These are phyloP conservation scores for Saccharomycopsis babjevae DNA, from an alignment of 805 yeast species.

Conservation along the genomic window DNA sequence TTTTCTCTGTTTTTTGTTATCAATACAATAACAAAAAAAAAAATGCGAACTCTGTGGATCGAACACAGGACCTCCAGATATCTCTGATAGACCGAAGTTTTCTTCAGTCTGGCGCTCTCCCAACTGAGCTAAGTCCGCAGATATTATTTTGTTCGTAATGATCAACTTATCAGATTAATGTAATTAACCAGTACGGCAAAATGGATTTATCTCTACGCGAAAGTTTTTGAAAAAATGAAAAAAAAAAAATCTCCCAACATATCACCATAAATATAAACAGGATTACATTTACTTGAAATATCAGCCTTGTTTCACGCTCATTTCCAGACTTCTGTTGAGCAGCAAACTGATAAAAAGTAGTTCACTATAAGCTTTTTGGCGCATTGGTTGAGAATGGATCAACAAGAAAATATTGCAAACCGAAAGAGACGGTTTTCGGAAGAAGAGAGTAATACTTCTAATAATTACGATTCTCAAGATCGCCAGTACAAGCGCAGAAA, in stretches of 20 bases:
- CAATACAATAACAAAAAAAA: constrained; percentile 14
- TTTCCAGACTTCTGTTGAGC: too few species aligned
- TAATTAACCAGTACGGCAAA: not conserved
- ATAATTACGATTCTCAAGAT: not conserved
- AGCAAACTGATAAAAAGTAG: too few species aligned
- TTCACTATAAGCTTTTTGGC: too few species aligned
- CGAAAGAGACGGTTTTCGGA: not conserved
- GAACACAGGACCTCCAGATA: constrained; percentile 85
- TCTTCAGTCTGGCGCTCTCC: constrained; percentile 20
- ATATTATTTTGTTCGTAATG: not conserved
- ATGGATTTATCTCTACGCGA: too few species aligned
- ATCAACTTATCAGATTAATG: not conserved
- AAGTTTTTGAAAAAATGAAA: too few species aligned
- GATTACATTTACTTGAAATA: too few species aligned
- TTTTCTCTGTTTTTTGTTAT: too few species aligned
- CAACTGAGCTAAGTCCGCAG: constrained; percentile 11
- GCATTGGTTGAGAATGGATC: not conserved
- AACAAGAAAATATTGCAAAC: not conserved
- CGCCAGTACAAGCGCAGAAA: not conserved
- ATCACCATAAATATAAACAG: too few species aligned
- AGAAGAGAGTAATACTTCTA: not conserved
- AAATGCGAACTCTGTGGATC: constrained; percentile 66
- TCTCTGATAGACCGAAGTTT: constrained; percentile 19
- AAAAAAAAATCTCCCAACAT: too few species aligned
- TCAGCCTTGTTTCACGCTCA: too few species aligned